phyloP scores from a whole-genome alignment of 148 eudicot genomes.

The Salicornia ramosissima region DNA sequence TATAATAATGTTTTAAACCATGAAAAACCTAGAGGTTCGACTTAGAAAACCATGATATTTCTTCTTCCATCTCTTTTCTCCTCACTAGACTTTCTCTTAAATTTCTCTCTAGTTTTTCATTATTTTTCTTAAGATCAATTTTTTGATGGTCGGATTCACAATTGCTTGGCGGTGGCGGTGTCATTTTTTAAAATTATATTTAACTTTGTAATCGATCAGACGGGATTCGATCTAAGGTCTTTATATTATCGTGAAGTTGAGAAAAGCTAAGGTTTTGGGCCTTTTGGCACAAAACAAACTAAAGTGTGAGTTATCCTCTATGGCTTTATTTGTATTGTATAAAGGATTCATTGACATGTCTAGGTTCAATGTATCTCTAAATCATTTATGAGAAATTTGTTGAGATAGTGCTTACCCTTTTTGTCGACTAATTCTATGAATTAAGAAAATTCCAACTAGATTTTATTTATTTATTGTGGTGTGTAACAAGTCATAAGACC shows the following conservation, averaged over 20 bases:
- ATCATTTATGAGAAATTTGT: neutral
- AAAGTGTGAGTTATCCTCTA: neutral
- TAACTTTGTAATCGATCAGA: neutral
- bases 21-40: too few species aligned
- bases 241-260: too few species aligned
- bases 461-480: too few species aligned
- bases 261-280: too few species aligned
- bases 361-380: conserved; percentile 43
- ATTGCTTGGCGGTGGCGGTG: neutral
- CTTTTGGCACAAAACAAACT: conserved; percentile 10
- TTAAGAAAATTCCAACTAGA: too few species aligned
- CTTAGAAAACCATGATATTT: conserved; percentile 61
- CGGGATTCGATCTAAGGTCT: too few species aligned
- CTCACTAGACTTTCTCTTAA: conserved; percentile 48
- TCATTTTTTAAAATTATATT: neutral
- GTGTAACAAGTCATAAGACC: too few species aligned
- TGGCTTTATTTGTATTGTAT: too few species aligned
- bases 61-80: conserved; percentile 60
- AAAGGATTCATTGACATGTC: conserved; percentile 24
- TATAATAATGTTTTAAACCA: too few species aligned
- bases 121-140: conserved; percentile 30
- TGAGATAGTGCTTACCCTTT: too few species aligned
- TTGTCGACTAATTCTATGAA: too few species aligned
- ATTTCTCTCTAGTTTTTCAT: conserved; percentile 59
- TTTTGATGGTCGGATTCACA: neutral